These are phyloP conservation scores for Suillus bovinus DNA, from an alignment of 768 basidiomycete genomes.

Conservation along the genomic window DNA sequence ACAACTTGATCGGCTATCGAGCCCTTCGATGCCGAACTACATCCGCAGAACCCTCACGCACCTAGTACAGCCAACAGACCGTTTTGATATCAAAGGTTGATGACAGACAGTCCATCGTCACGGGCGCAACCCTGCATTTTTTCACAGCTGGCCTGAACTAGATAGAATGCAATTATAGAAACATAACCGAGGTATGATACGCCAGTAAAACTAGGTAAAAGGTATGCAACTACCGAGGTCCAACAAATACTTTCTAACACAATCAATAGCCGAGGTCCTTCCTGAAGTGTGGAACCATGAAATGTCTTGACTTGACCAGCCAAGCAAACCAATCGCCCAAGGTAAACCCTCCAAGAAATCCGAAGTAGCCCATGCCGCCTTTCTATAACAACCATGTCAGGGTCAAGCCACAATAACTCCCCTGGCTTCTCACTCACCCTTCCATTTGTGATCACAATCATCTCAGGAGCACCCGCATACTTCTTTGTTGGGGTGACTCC, in stretches of 20 bases:
- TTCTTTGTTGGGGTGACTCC: conserved; percentile 35
- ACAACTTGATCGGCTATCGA: neutral
- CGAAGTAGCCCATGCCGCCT: conserved; percentile 41
- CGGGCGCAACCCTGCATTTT: neutral
- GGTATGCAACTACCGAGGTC: neutral
- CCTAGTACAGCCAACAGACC: neutral
- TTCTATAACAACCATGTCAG: conserved; percentile 29
- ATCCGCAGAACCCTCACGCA: conserved; percentile 2
- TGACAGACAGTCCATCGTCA: neutral
- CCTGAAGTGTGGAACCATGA: conserved; percentile 29
- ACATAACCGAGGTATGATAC: neutral
- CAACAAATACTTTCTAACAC: neutral
- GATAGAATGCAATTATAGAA: neutral
- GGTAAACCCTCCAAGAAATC: conserved; percentile 44
- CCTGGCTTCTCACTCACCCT: conserved; percentile 39
- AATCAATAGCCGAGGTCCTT: conserved; percentile 29
- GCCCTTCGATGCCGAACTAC: neutral
- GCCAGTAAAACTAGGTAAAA: neutral
- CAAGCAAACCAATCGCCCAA: conserved; percentile 45
- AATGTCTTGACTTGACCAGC: conserved; percentile 39
- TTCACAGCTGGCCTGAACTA: neutral
- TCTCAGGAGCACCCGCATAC: conserved; percentile 52
- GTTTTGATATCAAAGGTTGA: neutral
- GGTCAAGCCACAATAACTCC: conserved; percentile 11
- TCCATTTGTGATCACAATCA: conserved; percentile 56